Conservation (phyloP, 768 basidiomycete genomes). For the Lentinula aciculospora region DNA sequence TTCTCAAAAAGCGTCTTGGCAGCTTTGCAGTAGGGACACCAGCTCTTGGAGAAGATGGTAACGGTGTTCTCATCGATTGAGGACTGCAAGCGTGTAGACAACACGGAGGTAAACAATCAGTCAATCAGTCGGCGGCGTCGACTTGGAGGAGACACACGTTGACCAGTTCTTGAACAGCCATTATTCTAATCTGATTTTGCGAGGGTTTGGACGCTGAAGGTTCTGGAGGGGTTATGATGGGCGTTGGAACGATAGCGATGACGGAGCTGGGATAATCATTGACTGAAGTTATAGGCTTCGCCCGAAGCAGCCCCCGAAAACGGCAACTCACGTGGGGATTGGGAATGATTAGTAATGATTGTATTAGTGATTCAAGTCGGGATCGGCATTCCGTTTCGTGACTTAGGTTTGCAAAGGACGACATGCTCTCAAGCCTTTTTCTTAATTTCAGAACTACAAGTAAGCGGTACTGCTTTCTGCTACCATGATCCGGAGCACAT, state of each 20-base stretch:
- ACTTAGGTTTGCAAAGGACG: no score
- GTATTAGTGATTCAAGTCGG: background rate
- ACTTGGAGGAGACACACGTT: background rate
- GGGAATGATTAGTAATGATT: no score
- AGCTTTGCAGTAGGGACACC: constrained; percentile 45
- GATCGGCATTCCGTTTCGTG: background rate
- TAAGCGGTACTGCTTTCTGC: no score
- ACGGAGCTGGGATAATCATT: no score
- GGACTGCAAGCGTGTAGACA: constrained; percentile 21
- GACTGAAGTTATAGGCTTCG: no score
- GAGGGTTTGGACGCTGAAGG: background rate
- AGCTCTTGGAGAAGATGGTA: constrained; percentile 55
- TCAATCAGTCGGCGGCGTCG: background rate
- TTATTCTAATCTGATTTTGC: background rate
- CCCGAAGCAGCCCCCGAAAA: background rate
- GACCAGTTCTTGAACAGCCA: constrained; percentile 5
- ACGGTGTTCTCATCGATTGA: constrained; percentile 46
- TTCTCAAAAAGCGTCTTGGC: constrained; percentile 42
- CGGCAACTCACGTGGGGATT: background rate
- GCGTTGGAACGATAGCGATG: background rate
- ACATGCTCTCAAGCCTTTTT: no score
- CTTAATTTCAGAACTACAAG: no score
- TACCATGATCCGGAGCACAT: no score
- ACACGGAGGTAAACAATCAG: background rate
- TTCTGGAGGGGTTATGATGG: background rate